A percentile compares a stretch with the other conserved stretches of the same genome.
phyloP scores from a whole-genome alignment of 2,329 filamentous ascomycete species.

The Venturia aucupariae region DNA sequence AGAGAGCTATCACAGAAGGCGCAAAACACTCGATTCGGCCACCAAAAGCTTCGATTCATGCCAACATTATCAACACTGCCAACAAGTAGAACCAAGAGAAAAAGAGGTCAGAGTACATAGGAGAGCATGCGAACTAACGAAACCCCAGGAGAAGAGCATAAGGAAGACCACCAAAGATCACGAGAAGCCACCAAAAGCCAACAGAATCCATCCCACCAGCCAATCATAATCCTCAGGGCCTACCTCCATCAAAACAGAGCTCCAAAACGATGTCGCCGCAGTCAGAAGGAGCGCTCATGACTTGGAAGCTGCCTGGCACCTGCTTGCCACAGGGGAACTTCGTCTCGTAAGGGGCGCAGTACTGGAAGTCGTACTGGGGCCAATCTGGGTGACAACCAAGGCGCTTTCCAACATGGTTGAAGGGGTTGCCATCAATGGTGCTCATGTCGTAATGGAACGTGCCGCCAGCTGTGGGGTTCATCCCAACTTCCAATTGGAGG shows the following conservation, averaged over 20 bases:
- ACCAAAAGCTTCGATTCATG: not conserved
- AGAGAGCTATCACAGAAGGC: not conserved
- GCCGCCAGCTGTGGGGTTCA: no score
- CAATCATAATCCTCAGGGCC: not conserved
- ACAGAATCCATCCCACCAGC: not conserved
- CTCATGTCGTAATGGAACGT: not conserved
- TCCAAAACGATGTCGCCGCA: not conserved
- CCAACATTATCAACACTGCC: not conserved
- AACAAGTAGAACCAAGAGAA: not conserved
- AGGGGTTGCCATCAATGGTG: not conserved
- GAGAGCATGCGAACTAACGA: not conserved
- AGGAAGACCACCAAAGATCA: not conserved
- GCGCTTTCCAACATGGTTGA: not conserved
- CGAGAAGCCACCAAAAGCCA: not conserved
- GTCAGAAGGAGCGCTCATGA: not conserved
- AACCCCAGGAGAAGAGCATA: not conserved
- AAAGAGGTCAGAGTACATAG: not conserved
- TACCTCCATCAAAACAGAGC: not conserved
- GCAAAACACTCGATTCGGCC: not conserved
- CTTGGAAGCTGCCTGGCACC: not conserved
- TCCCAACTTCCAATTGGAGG: not conserved
- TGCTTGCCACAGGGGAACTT: not conserved
- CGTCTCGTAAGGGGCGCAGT: not conserved
- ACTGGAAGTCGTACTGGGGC: not conserved
- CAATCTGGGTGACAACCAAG: not conserved